These are phyloP conservation scores for Acanthamoeba royreba DNA, from an alignment of 208 protist genomes.

Conservation along the genomic window DNA sequence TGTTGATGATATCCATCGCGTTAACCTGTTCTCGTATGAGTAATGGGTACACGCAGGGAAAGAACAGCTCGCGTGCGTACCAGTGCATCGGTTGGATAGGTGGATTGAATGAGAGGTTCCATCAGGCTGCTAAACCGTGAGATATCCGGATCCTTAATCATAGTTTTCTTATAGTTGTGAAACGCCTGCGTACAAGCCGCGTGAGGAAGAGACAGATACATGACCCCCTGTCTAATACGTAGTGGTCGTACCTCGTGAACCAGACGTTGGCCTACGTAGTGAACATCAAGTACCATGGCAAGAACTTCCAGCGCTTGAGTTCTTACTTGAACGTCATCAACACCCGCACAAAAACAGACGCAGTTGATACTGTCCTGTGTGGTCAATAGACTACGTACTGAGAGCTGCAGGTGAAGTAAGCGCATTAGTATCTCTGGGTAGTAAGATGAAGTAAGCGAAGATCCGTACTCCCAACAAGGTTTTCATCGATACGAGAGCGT, in stretches of 20 bases:
- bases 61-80: too few species aligned
- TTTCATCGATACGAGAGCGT: too few species aligned
- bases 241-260: not conserved
- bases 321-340: too few species aligned
- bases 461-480: too few species aligned
- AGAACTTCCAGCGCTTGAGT: not conserved
- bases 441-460: too few species aligned
- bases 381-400: not conserved
- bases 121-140: not conserved
- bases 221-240: not conserved
- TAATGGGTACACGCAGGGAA: too few species aligned
- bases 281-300: not conserved
- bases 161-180: not conserved
- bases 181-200: not conserved
- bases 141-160: not conserved
- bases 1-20: not conserved
- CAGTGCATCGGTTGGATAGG: not conserved
- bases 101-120: not conserved
- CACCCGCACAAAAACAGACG: too few species aligned
- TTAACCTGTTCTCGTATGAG: too few species aligned
- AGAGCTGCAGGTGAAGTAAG: not conserved
- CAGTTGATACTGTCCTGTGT: not conserved
- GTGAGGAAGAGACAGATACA: not conserved
- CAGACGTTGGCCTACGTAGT: not conserved
- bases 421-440: too few species aligned